phyloP scores from a whole-genome alignment of 2,329 filamentous ascomycete genomes.

The Fusarium mundagurra region DNA sequence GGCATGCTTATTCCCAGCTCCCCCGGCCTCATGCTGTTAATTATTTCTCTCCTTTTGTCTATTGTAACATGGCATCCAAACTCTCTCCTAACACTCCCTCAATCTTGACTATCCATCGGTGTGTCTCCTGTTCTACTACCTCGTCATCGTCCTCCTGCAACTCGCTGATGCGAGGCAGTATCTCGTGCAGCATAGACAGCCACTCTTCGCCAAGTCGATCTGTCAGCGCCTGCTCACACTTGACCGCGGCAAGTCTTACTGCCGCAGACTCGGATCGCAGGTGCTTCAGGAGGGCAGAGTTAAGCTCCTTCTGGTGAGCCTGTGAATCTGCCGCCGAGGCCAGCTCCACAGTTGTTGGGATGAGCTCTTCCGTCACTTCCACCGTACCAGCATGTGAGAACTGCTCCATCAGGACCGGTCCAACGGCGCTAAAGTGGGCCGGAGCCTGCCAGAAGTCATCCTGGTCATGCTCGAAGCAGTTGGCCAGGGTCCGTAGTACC shows the following conservation, averaged over 20 bases:
- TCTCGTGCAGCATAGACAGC: conserved; percentile 90
- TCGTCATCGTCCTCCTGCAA: conserved; percentile 97
- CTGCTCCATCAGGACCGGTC: conserved; percentile 75
- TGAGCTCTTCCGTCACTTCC: conserved; percentile 62
- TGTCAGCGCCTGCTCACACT: conserved; percentile 82
- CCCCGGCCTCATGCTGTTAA: conserved; percentile 11
- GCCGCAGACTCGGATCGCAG: conserved; percentile 77
- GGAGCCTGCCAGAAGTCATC: conserved; percentile 97
- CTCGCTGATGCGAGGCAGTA: conserved; percentile 96
- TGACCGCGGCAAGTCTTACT: conserved; percentile 83
- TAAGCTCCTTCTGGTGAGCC: conserved; percentile 91
- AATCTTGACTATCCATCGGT: conserved; percentile 90
- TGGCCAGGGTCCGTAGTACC: conserved; percentile 76
- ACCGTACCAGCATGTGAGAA: conserved; percentile 60
- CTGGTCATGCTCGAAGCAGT: conserved; percentile 87
- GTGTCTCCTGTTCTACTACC: conserved; percentile 86
- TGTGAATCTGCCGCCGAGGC: conserved; percentile 83
- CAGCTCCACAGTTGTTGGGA: conserved; percentile 82
- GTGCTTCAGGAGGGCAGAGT: conserved; percentile 78
- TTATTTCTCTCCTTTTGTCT: conserved; percentile 49
- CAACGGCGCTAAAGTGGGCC: conserved; percentile 81
- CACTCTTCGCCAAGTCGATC: conserved; percentile 90
- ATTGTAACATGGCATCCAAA: conserved; percentile 91
- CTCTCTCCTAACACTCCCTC: conserved; percentile 91
- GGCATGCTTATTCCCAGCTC: conserved; percentile 19